Evolutionary conservation across 148 eudicot genomes (phyloP).

Genomic region (Rhododendron simsii): DNA sequence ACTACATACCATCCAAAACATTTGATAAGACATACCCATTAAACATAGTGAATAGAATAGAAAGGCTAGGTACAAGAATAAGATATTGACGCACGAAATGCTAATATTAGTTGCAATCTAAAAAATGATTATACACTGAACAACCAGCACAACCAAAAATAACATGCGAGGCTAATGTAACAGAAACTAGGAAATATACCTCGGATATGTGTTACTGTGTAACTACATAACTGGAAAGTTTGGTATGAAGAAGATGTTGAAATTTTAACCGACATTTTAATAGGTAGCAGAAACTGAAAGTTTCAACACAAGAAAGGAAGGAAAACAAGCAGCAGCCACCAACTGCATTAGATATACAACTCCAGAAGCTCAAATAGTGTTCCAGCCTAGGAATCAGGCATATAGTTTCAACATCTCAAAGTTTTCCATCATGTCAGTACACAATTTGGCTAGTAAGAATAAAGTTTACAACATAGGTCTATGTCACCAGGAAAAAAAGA

Average conservation of each 20-base stretch:
- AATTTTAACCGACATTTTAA: neutral
- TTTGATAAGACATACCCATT: neutral
- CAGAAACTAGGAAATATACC: neutral
- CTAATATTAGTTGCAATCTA: neutral
- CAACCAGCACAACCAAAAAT: neutral
- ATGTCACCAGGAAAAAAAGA: neutral
- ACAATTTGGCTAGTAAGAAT: neutral
- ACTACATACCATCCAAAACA: neutral
- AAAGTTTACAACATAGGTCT: neutral
- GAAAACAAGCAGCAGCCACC: neutral
- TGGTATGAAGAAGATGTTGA: neutral
- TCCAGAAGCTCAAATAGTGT: neutral
- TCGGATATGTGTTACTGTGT: neutral
- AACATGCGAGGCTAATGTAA: neutral
- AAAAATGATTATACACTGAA: neutral
- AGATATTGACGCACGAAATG: neutral
- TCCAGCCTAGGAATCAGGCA: neutral
- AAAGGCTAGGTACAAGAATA: neutral
- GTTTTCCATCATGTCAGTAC: neutral
- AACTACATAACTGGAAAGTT: neutral
- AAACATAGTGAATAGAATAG: neutral
- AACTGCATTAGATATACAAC: slow-evolving; percentile 1
- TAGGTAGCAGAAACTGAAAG: neutral
- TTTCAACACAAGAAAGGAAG: neutral
- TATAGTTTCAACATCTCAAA: neutral